Base-by-base conservation (phyloP, 2,329 filamentous ascomycete species). In the Thelonectria blattea region DNA sequence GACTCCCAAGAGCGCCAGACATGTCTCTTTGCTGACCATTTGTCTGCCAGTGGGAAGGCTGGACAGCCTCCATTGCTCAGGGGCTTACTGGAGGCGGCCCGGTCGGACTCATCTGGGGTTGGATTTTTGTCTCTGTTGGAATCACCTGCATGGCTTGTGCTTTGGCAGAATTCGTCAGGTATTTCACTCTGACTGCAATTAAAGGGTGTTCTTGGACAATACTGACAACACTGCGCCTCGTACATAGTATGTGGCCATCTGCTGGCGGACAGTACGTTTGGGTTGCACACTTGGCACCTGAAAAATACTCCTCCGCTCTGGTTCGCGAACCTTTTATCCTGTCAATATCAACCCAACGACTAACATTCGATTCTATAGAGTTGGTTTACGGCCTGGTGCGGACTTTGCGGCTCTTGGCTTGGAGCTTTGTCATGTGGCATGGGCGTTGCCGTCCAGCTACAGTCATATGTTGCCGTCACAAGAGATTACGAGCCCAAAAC, bases 171-270 rank as follows among this genome's bases (percentile, higher is more conserved):
- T 53, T 43, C 15, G 51, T 39, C 9, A 53, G 50, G 50, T 52
- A 14, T 32, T 22, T 27, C 22, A 15, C 14, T n/a, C n/a, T n/a
- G n/a, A n/a, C n/a, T n/a, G n/a, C n/a, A n/a, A n/a, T n/a, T n/a
- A n/a, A n/a, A n/a, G n/a, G n/a, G n/a, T n/a, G n/a, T n/a, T n/a
- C n/a, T n/a, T n/a, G n/a, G n/a, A n/a, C n/a, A n/a, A n/a, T n/a
- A n/a, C n/a, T 52, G 10, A 52, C 37, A 5, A 5, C 11, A 24
- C 15, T 18, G 20, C 12, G 22, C 11, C 20, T 32, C 30, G 11
- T 18, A n/a, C n/a, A n/a, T n/a, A 52, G 51, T 15, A 53, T 53
- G 51, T 53, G 51, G 51, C 51, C 51, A 4, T 53, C 51, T 37
- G 39, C 51, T 20, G 51, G 51, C 15, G 51, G 51, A 17, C 51